Evolutionary conservation across 1,139 yeast species (phyloP).

Genomic region (Zygosaccharomyces pseudobailii): DNA sequence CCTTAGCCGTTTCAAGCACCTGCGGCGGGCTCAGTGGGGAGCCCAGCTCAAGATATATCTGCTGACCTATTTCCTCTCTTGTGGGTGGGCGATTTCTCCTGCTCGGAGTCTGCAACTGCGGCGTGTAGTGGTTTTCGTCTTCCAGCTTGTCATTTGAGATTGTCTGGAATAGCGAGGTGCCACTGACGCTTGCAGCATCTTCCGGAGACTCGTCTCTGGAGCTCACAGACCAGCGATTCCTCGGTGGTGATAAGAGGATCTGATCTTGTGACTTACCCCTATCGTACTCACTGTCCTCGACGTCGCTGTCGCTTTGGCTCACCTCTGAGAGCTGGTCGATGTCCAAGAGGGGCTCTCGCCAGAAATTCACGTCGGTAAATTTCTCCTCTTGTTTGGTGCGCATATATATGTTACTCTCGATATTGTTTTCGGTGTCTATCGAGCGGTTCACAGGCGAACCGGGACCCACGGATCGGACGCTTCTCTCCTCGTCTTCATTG

Average conservation of each 20-base stretch:
- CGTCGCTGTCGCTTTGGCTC: slow-evolving; percentile 29
- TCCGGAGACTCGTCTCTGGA: background rate
- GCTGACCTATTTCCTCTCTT: slow-evolving; percentile 26
- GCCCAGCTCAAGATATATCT: slow-evolving; percentile 31
- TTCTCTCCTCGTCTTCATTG: slow-evolving; percentile 34
- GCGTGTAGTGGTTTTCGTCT: slow-evolving; percentile 4
- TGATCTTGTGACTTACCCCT: slow-evolving; percentile 2
- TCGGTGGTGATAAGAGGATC: background rate
- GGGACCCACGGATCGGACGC: slow-evolving; percentile 27
- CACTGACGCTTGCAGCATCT: slow-evolving; percentile 4
- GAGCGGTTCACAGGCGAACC: slow-evolving; percentile 30
- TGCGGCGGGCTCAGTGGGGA: slow-evolving; percentile 33
- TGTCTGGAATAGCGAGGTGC: slow-evolving; percentile 4
- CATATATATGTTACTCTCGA: slow-evolving; percentile 35
- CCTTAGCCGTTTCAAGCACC: slow-evolving; percentile 4
- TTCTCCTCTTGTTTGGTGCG: slow-evolving; percentile 49
- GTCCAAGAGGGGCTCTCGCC: slow-evolving; percentile 79
- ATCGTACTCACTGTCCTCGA: slow-evolving; percentile 8
- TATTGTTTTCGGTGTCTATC: slow-evolving; percentile 26
- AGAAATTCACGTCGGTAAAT: slow-evolving; percentile 81
- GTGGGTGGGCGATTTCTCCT: slow-evolving; percentile 7
- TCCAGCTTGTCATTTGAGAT: slow-evolving; percentile 3
- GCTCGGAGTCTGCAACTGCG: slow-evolving; percentile 5
- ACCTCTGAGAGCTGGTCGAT: slow-evolving; percentile 40
- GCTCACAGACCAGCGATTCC: background rate